These are phyloP conservation scores for Monosporozyma solicola DNA, from an alignment of 805 yeast species.

Conservation along the genomic window DNA sequence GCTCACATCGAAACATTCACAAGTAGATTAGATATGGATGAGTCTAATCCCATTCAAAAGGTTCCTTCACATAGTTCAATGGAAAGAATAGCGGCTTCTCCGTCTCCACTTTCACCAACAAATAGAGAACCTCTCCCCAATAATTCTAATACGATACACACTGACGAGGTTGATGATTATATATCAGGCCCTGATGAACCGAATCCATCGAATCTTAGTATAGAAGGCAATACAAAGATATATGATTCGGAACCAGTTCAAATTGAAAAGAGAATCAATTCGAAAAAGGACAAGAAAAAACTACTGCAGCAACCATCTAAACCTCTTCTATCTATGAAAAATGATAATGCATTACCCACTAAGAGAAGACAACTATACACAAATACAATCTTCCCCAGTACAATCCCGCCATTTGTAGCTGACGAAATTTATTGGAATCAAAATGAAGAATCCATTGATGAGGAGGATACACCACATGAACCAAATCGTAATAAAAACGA, in stretches of 20 bases:
- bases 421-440: slow-evolving; percentile 31
- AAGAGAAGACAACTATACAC: neutral
- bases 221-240: neutral
- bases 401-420: slow-evolving; percentile 58
- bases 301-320: neutral
- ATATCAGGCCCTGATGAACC: neutral
- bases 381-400: slow-evolving; percentile 31
- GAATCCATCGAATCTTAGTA: neutral
- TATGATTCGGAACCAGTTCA: neutral
- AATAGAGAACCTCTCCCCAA: neutral
- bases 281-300: neutral
- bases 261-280: neutral
- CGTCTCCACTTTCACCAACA: neutral
- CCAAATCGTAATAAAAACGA: neutral
- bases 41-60: neutral
- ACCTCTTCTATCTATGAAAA: neutral
- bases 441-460: neutral
- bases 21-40: neutral
- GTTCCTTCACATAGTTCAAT: neutral
- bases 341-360: neutral
- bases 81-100: neutral
- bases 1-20: neutral
- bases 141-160: neutral
- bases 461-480: neutral
- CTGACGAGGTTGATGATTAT: neutral